Conservation (phyloP, 2,329 filamentous ascomycete genomes). For the Emergomyces orientalis region DNA sequence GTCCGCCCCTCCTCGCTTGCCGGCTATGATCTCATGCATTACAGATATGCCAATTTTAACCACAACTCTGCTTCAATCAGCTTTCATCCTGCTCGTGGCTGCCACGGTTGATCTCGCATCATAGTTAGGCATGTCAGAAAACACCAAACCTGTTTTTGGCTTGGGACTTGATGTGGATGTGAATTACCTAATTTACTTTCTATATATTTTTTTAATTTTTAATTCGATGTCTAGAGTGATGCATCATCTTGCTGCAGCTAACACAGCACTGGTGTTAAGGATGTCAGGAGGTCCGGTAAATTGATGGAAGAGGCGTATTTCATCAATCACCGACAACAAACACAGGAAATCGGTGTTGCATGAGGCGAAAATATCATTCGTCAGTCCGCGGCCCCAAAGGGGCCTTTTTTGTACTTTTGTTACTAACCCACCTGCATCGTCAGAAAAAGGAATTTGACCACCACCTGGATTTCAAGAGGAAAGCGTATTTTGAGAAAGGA, state of each 20-base stretch:
- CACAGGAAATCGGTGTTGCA: background rate
- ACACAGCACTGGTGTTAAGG: background rate
- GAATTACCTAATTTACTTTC: background rate
- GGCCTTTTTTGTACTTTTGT: background rate
- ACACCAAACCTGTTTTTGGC: background rate
- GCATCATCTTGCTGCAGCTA: background rate
- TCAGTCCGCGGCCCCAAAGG: background rate
- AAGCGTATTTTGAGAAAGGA: background rate
- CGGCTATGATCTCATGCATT: conserved; percentile 1
- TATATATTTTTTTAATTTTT: no score
- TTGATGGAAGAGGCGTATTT: background rate
- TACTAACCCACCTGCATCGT: background rate
- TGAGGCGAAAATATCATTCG: background rate
- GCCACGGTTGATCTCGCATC: conserved; percentile 3
- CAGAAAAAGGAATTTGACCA: background rate
- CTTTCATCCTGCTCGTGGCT: background rate
- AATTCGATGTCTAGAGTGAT: background rate
- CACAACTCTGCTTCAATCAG: background rate
- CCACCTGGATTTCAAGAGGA: background rate
- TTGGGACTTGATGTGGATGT: background rate
- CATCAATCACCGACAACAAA: conserved; percentile 4
- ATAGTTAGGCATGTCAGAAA: conserved; percentile 2
- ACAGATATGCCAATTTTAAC: background rate
- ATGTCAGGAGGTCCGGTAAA: background rate
- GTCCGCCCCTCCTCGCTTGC: background rate